These are phyloP conservation scores for Ambrosia trifida DNA, from an alignment of 129 eudicot species.

Conservation along the genomic window DNA sequence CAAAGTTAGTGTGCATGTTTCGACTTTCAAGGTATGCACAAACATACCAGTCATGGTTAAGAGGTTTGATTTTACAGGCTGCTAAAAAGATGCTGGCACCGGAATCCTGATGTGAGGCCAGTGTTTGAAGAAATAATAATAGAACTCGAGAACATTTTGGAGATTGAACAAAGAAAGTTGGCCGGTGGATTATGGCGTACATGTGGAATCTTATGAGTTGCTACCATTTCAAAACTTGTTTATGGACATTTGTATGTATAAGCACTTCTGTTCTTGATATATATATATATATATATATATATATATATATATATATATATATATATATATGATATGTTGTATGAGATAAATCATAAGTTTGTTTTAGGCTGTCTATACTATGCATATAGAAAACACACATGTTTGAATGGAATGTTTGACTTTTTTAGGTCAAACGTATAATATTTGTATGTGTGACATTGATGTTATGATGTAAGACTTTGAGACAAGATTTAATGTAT, in stretches of 20 bases:
- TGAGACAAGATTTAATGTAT: no score
- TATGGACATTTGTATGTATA: neutral
- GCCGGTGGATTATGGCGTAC: constrained; percentile 30
- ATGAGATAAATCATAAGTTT: neutral
- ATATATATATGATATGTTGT: neutral
- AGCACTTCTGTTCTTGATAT: constrained; percentile 12
- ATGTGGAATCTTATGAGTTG: constrained; percentile 34
- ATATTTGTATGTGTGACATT: no score
- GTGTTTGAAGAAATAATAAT: constrained; percentile 51
- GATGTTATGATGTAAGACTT: no score
- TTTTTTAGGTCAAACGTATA: no score
- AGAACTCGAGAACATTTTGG: constrained; percentile 42
- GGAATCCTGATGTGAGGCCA: constrained; percentile 51
- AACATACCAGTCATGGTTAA: neutral
- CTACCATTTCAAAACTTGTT: neutral
- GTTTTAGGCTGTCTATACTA: no score
- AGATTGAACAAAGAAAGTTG: constrained; percentile 22
- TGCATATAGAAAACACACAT: no score
- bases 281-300: constrained; percentile 15
- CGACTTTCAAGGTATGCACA: neutral
- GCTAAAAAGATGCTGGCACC: constrained; percentile 56
- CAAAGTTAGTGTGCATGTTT: no score
- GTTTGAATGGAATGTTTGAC: no score
- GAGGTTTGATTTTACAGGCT: constrained; percentile 34
- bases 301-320: constrained; percentile 14